Evolutionary conservation across 805 yeast species (phyloP).

Genomic region (Candida alai): DNA sequence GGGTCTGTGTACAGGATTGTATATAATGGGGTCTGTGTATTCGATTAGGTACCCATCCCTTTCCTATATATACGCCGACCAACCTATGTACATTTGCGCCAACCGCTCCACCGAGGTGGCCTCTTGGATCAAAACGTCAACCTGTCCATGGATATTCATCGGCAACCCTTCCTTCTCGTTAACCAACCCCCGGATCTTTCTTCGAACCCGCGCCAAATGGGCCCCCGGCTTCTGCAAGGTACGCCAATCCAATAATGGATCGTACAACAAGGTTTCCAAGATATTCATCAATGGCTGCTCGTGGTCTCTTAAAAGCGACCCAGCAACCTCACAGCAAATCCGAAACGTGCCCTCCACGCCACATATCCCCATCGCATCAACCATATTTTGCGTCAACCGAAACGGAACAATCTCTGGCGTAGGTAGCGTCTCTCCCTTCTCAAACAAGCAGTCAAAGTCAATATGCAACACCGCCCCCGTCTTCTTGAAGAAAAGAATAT

Average conservation of each 20-base stretch:
- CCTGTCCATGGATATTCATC: constrained; percentile 89
- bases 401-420: constrained; percentile 96
- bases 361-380: constrained; percentile 88
- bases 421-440: constrained; percentile 66
- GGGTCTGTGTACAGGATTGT: too few relatives aligned
- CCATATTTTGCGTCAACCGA: constrained; percentile 81
- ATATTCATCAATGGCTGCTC: constrained; percentile 86
- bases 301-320: constrained; percentile 64
- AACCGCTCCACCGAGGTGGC: constrained; percentile 71
- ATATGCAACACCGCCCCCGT: constrained; percentile 86
- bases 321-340: constrained; percentile 79
- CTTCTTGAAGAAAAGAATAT: constrained; percentile 66
- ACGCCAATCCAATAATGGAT: constrained; percentile 83
- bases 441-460: constrained; percentile 95
- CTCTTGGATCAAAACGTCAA: constrained; percentile 79
- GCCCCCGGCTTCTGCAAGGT: constrained; percentile 50
- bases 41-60: too few relatives aligned
- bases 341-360: constrained; percentile 91
- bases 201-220: constrained; percentile 67
- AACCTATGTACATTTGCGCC: constrained; percentile 88
- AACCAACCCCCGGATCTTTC: constrained; percentile 82
- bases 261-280: constrained; percentile 88
- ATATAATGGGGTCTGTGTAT: too few relatives aligned
- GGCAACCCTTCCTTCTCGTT: constrained; percentile 76
- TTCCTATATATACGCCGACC: constrained; percentile 49